Evolutionary conservation across 495 filamentous ascomycete genomes (phyloP), one percentile per base, ranked within the genome.

Genomic region (Tuber umbilicatum): DNA sequence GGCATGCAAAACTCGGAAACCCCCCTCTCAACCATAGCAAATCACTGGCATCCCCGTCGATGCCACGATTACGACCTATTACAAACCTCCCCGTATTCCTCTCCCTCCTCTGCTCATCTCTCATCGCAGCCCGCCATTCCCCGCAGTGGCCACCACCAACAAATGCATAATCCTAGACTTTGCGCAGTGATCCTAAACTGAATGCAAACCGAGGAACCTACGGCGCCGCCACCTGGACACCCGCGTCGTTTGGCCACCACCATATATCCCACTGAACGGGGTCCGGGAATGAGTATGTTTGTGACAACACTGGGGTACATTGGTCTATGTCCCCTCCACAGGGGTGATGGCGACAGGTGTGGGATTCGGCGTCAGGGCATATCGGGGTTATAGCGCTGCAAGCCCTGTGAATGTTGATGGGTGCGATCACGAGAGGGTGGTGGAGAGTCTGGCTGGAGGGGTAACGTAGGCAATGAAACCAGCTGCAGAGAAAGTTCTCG

Each of bases 401-500:
- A 60, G 50, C n/a, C 74, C 82, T 50, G 82, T 84, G 64, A 80
- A 87, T 75, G 85, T 82, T 4, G 87, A 89, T 73, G 78, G 86
- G 70, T 85, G 87, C 64, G 87, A 90, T 12, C 91, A 92, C 81
- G 90, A 90, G 37, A 90, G 87, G 14, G 90, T 91, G 82, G 89
- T 91, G 71, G 86, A 89, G 1, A 90, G 90, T 37, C 92, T 89
- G 31, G 87, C 90, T 73, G 90, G 85, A 19, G 89, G 89, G 31
- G 82, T 79, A 64, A 90, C 88, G 9, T 90, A 87, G 85, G 88
- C 89, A 75, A 89, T 87, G 70, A 85, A 84, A 71, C 82, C 92
- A n/a, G 83, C 91, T 70, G 88, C 87, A 69, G 90, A 92, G 72
- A 92, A 92, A 85, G 90, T 92, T 23, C 88, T 91, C 76, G 84